Evolutionary conservation across 2,329 filamentous ascomycete genomes (phyloP), one percentile per base, ranked within the genome.

Genomic region (Alternaria arborescens): DNA sequence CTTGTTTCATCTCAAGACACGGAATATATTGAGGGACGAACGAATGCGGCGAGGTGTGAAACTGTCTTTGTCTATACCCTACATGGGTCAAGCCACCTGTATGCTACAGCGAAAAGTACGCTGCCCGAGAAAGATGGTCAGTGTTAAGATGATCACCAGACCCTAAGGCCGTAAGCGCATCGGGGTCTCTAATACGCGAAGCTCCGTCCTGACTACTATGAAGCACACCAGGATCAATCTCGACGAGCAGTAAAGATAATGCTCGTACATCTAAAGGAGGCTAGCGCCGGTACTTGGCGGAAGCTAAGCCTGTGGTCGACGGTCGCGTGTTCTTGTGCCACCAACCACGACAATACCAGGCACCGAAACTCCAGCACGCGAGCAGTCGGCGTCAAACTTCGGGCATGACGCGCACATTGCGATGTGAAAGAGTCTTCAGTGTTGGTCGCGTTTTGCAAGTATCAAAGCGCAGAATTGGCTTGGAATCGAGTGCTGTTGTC

Each of bases 201-300:
- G n/a, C 30, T 50, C 46, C 30, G 46, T 24, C 5, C 20, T 2
- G 11, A 42, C 20, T 24, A 22, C 28, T 30, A 30, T 30, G 28
- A 30, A 30, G 28, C 11, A 30, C 38, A 41, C 38, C 38, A 18
- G 32, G 46, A 48, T 34, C 11, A 36, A n/a, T 36, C 46, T 48
- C 32, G 30, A 48, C 34, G 12, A 12, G 22, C 22, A 16, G 20
- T 12, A 22, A 48, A 48, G 46, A 48, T 48, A 34, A 24, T 48
- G 46, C 46, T 32, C 30, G 32, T 16, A 5, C 5, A 16, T 16
- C 53, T 4, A 52, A 52, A 46, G 18, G 10, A 14, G 58, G 22
- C 26, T 46, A 55, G 46, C 22, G n/a, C 53, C 53, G 58, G 53
- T 14, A 41, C 30, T 57, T 16, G 42, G 28, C 58, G 58, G 58